Evolutionary conservation across 176 grass and related monocot genomes (phyloP).

Genomic region (Urochloa ruziziensis): DNA sequence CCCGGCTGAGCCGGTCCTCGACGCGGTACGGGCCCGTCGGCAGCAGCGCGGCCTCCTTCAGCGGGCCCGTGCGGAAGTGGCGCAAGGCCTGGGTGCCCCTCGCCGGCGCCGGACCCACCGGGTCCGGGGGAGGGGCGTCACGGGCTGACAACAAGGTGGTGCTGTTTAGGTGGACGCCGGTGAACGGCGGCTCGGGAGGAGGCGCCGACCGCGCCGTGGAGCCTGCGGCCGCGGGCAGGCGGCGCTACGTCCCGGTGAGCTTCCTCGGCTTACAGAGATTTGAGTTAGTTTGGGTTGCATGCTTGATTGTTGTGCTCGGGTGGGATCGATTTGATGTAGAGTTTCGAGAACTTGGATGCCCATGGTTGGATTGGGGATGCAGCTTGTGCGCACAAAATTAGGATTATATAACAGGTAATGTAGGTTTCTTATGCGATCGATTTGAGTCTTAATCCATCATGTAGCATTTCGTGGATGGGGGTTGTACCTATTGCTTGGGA

Average conservation of each 20-base stretch:
- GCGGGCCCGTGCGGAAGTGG: conserved; percentile 75
- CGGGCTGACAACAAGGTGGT: conserved; percentile 34
- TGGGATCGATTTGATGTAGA: conserved; percentile 16
- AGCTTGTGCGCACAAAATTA: not conserved
- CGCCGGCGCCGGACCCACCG: not conserved
- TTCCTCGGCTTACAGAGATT: not conserved
- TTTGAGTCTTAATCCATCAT: not conserved
- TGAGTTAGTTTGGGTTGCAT: not conserved
- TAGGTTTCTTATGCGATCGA: not conserved
- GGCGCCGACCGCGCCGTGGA: not conserved
- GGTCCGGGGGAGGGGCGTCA: not conserved
- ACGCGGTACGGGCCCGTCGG: conserved; percentile 66
- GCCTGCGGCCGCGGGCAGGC: conserved; percentile 25
- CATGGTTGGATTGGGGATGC: not conserved
- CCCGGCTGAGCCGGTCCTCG: conserved; percentile 65
- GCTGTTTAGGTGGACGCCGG: conserved; percentile 79
- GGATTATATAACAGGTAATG: not conserved
- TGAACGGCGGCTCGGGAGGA: conserved; percentile 17
- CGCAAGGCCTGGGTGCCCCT: conserved; percentile 74
- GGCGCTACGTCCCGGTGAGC: conserved; percentile 70
- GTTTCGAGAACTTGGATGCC: not conserved
- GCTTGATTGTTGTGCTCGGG: not conserved
- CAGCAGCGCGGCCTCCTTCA: conserved; percentile 56
- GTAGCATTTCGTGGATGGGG: not conserved
- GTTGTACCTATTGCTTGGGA: not conserved